Conservation (phyloP, 768 basidiomycete genomes). For the Dentipellis fragilis region DNA sequence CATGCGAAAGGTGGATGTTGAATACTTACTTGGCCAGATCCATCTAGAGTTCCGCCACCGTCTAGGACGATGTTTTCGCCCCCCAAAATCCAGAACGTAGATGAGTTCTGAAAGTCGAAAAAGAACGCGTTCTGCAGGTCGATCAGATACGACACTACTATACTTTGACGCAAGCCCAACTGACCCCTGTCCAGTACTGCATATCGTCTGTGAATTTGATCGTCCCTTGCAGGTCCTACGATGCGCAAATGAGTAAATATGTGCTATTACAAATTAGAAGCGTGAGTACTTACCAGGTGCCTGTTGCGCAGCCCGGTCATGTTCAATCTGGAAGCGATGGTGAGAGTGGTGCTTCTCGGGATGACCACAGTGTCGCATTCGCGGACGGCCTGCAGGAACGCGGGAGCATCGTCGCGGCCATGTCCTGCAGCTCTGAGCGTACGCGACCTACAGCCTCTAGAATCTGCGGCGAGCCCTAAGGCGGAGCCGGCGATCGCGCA, state of each 20-base stretch:
- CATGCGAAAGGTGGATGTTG: background rate
- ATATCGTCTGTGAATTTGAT: constrained; percentile 40
- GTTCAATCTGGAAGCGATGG: constrained; percentile 39
- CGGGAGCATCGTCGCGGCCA: constrained; percentile 43
- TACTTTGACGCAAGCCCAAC: constrained; percentile 3
- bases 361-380: constrained; percentile 28
- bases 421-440: constrained; percentile 14
- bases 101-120: constrained; percentile 43
- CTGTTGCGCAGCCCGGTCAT: constrained; percentile 43
- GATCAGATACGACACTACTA: background rate
- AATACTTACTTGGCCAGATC: constrained; percentile 44
- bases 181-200: constrained; percentile 42
- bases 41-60: constrained; percentile 58
- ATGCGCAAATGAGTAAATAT: background rate
- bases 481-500: too few relatives aligned
- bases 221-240: constrained; percentile 39
- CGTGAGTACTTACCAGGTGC: constrained; percentile 32
- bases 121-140: constrained; percentile 35
- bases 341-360: constrained; percentile 37
- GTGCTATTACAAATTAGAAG: background rate
- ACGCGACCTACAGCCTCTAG: background rate
- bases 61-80: constrained; percentile 37
- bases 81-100: constrained; percentile 47
- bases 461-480: too few relatives aligned
- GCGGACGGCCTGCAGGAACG: constrained; percentile 35